These are phyloP conservation scores for Neopestalotiopsis sp. DNA, from an alignment of 2,329 filamentous ascomycete genomes.

Conservation along the genomic window DNA sequence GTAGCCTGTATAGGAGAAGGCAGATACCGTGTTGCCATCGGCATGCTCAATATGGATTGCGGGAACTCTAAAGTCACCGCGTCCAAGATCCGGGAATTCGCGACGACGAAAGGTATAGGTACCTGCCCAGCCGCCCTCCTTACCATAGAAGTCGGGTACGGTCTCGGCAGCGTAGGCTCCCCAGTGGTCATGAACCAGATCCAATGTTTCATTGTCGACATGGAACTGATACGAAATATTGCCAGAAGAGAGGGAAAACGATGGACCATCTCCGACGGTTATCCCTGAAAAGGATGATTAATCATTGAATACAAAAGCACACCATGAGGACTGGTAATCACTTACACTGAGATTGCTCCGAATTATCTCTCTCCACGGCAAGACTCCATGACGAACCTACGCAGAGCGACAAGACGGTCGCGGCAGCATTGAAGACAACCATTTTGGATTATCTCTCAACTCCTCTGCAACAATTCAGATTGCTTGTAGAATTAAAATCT, in stretches of 20 bases:
- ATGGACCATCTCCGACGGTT: constrained; percentile 45
- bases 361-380: constrained; percentile 10
- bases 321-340: neutral
- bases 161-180: constrained; percentile 60
- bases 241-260: constrained; percentile 61
- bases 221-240: constrained; percentile 66
- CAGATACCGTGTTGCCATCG: constrained; percentile 62
- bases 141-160: constrained; percentile 48
- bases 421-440: neutral
- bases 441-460: neutral
- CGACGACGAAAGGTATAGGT: constrained; percentile 56
- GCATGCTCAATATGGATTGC: constrained; percentile 65
- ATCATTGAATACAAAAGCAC: neutral
- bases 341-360: constrained; percentile 11
- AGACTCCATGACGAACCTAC: neutral
- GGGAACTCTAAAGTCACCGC: constrained; percentile 66
- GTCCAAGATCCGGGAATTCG: constrained; percentile 68
- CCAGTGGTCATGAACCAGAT: constrained; percentile 64
- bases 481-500: neutral
- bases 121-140: constrained; percentile 59
- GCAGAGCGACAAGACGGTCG: constrained; percentile 6
- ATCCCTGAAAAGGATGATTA: constrained; percentile 2
- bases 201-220: constrained; percentile 56
- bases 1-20: constrained; percentile 63
- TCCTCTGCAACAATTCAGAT: neutral